Percentiles rank a stretch among this genome's conserved stretches.
These are phyloP conservation scores for Ormosia emarginata DNA, from an alignment of 306 rosid genomes.

Conservation along the genomic window DNA sequence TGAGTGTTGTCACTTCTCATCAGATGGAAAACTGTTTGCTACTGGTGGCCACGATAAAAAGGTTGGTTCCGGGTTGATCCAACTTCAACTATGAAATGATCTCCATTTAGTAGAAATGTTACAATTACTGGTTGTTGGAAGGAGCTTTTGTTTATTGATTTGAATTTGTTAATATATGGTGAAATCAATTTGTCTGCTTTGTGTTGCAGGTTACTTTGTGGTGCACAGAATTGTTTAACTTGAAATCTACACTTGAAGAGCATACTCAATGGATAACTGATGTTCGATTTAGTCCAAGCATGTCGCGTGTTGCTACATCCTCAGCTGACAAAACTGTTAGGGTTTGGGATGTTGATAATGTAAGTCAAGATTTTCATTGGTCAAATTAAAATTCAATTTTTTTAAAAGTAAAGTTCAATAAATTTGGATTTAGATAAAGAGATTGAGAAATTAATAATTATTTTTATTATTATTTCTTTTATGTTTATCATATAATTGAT, in stretches of 20 bases:
- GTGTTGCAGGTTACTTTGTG: conserved; percentile 69
- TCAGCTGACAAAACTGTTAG: conserved; percentile 81
- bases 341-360: conserved; percentile 82
- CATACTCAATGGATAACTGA: conserved; percentile 78
- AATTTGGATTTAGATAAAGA: not conserved
- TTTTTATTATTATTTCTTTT: not conserved
- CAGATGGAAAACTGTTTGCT: conserved; percentile 81
- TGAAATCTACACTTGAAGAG: conserved; percentile 65
- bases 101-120: conserved; percentile 10
- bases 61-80: conserved; percentile 37
- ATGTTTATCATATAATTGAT: conserved; percentile 14
- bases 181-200: conserved; percentile 4
- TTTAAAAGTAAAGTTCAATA: not conserved
- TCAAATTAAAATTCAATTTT: not conserved
- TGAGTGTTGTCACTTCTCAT: conserved; percentile 83
- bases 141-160: conserved; percentile 9
- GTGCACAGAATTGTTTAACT: conserved; percentile 57
- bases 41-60: conserved; percentile 85
- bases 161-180: not conserved
- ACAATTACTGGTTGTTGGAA: conserved; percentile 4
- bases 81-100: conserved; percentile 12
- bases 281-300: conserved; percentile 67
- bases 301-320: conserved; percentile 67
- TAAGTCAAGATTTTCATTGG: conserved; percentile 36
- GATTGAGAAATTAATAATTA: not conserved